These are phyloP conservation scores for Fusarium nisikadoi DNA, from an alignment of 2,329 filamentous ascomycete genomes.

Conservation along the genomic window DNA sequence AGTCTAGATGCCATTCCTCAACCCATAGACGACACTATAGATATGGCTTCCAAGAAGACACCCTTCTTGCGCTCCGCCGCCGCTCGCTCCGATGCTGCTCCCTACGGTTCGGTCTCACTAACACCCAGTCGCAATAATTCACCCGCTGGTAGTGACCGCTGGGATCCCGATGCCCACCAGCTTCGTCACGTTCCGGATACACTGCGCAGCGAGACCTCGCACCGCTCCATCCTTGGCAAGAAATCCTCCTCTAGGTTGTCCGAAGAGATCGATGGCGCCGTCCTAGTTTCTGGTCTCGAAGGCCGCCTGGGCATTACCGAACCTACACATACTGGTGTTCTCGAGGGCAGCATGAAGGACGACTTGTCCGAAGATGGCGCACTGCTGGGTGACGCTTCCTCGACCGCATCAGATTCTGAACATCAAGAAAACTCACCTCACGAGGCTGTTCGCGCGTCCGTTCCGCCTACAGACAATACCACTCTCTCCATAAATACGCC, in stretches of 20 bases:
- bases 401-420: slow-evolving; percentile 58
- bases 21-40: slow-evolving; percentile 31
- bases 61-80: slow-evolving; percentile 50
- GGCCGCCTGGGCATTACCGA: slow-evolving; percentile 64
- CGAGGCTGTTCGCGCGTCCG: slow-evolving; percentile 82
- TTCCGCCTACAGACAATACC: slow-evolving; percentile 79
- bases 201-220: slow-evolving; percentile 48
- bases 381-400: slow-evolving; percentile 52
- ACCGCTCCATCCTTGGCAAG: slow-evolving; percentile 46
- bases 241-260: slow-evolving; percentile 54
- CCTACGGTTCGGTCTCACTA: slow-evolving; percentile 53
- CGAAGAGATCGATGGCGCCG: slow-evolving; percentile 62
- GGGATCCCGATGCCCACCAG: slow-evolving; percentile 46
- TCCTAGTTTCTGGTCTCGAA: slow-evolving; percentile 64
- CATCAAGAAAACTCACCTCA: slow-evolving; percentile 79
- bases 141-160: slow-evolving; percentile 49
- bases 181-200: slow-evolving; percentile 50
- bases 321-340: slow-evolving; percentile 56
- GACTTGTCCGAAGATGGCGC: slow-evolving; percentile 51
- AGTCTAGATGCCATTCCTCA: slow-evolving; percentile 42
- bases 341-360: slow-evolving; percentile 56
- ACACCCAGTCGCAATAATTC: slow-evolving; percentile 51
- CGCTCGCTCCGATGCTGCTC: slow-evolving; percentile 46
- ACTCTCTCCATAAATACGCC: slow-evolving; percentile 86
- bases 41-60: slow-evolving; percentile 52